Conservation (phyloP, 257 asterid genomes). For the Ophiorrhiza pumila region DNA sequence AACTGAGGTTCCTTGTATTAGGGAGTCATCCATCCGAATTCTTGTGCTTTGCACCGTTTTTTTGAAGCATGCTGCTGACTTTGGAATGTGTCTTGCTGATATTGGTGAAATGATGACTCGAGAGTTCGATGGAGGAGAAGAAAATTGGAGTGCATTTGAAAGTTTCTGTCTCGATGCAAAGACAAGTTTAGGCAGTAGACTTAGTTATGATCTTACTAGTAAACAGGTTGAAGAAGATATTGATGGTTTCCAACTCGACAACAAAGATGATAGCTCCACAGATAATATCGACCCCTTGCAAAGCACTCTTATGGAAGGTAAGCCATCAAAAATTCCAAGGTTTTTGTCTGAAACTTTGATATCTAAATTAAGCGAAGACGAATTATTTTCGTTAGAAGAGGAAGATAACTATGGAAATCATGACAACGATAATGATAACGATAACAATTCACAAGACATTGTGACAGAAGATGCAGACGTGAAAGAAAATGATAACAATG, state of each 20-base stretch:
- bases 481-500: conserved; percentile 13
- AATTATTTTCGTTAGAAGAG: conserved; percentile 17
- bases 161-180: conserved; percentile 60
- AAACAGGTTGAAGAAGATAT: conserved; percentile 31
- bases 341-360: conserved; percentile 38
- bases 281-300: conserved; percentile 17
- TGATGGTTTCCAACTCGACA: conserved; percentile 44
- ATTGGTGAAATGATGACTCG: conserved; percentile 94
- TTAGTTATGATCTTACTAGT: conserved; percentile 22
- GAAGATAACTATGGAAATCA: conserved; percentile 15
- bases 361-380: conserved; percentile 27
- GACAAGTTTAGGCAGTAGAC: conserved; percentile 32
- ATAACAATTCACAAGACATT: conserved; percentile 13
- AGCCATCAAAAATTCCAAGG: conserved; percentile 49
- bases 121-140: conserved; percentile 58
- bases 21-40: conserved; percentile 73
- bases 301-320: conserved; percentile 30
- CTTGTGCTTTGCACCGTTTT: conserved; percentile 78
- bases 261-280: conserved; percentile 19
- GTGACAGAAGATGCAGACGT: conserved; percentile 19
- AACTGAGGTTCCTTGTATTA: conserved; percentile 59
- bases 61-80: conserved; percentile 58
- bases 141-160: conserved; percentile 67
- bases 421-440: conserved; percentile 14
- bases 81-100: conserved; percentile 76